Conservation (phyloP, 2,329 filamentous ascomycete genomes). For the Coniella lustricola region DNA sequence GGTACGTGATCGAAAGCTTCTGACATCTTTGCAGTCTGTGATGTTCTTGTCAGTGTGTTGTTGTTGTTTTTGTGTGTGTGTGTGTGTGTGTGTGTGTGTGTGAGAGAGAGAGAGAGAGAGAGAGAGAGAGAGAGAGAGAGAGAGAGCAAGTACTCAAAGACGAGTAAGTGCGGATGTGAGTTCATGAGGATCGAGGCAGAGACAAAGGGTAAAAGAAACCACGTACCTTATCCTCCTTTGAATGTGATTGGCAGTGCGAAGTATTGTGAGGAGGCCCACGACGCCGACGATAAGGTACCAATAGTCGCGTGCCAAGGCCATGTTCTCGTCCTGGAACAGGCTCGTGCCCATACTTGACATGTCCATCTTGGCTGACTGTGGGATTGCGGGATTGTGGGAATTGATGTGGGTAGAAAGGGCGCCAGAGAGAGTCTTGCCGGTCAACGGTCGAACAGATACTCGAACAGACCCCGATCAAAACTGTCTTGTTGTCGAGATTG, state of each 20-base stretch:
- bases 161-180: no score
- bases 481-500: no score
- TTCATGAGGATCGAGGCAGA: no score
- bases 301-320: slow-evolving; percentile 45
- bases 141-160: no score
- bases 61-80: no score
- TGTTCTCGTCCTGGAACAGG: slow-evolving; percentile 39
- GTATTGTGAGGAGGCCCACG: slow-evolving; percentile 33
- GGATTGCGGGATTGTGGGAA: neutral
- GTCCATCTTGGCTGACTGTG: slow-evolving; percentile 19
- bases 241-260: slow-evolving; percentile 37
- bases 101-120: slow-evolving; percentile 1
- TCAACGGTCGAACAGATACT: no score
- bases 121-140: neutral
- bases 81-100: neutral
- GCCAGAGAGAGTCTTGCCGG: no score
- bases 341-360: slow-evolving; percentile 30
- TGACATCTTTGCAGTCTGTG: slow-evolving; percentile 40
- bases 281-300: slow-evolving; percentile 53
- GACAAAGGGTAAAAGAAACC: no score
- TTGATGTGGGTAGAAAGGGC: no score
- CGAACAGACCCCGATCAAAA: no score
- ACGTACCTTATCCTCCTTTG: slow-evolving; percentile 36
- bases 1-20: slow-evolving; percentile 37
- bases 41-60: no score